These are phyloP conservation scores for Lasiosphaeria miniovina DNA, from an alignment of 495 filamentous ascomycete genomes.

Conservation along the genomic window DNA sequence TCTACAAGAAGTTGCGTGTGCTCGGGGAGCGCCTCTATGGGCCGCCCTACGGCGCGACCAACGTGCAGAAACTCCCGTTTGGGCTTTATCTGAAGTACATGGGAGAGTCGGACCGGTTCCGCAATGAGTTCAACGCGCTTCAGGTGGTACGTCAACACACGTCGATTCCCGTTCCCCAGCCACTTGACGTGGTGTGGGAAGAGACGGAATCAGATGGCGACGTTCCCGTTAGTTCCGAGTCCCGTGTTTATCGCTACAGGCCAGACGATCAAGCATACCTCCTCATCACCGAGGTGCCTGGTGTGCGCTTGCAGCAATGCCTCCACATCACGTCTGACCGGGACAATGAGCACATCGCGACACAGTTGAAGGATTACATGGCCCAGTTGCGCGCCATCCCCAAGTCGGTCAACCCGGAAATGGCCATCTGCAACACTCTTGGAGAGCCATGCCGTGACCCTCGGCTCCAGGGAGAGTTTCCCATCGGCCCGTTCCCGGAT, in stretches of 20 bases:
- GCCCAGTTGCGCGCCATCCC: conserved; percentile 27
- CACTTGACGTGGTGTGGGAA: conserved; percentile 22
- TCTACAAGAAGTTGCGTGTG: conserved; percentile 24
- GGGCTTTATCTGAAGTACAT: conserved; percentile 33
- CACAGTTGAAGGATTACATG: conserved; percentile 28
- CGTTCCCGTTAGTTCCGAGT: background rate
- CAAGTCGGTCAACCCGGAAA: conserved; percentile 10
- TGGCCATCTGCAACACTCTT: conserved; percentile 28
- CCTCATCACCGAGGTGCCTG: conserved; percentile 25
- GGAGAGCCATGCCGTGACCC: conserved; percentile 22
- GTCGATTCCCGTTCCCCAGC: conserved; percentile 25
- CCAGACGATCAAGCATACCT: conserved; percentile 15
- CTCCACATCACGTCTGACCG: conserved; percentile 23
- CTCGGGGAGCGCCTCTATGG: conserved; percentile 26
- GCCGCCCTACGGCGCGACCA: background rate
- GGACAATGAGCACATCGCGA: conserved; percentile 20
- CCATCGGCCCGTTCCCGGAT: conserved; percentile 32
- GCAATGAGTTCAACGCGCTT: conserved; percentile 34
- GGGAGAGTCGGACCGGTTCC: conserved; percentile 10
- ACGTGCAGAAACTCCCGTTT: conserved; percentile 31
- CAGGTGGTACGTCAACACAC: conserved; percentile 24
- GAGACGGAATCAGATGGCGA: background rate
- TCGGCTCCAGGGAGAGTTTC: conserved; percentile 23
- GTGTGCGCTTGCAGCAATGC: conserved; percentile 20
- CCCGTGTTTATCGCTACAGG: background rate